Evolutionary conservation across 139 green algal genomes (phyloP).

Genomic region (Astrephomene gubernaculifera): DNA sequence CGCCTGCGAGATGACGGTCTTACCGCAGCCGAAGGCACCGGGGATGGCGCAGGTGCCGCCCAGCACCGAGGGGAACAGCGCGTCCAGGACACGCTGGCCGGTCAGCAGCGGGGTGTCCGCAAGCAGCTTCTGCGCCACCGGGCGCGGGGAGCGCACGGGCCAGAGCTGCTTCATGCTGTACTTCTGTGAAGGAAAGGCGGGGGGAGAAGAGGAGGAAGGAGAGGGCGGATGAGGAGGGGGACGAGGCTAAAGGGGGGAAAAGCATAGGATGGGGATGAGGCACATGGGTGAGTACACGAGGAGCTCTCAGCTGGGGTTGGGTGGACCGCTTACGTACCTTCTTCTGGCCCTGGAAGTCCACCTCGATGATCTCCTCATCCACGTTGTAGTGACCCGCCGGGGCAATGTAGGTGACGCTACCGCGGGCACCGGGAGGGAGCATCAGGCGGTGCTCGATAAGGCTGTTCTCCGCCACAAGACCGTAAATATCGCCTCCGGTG

Average conservation of each 20-base stretch:
- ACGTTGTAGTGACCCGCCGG: constrained; percentile 92
- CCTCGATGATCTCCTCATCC: constrained; percentile 94
- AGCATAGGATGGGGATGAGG: too few relatives aligned
- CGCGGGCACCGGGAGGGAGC: constrained; percentile 89
- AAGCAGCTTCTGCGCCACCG: constrained; percentile 95
- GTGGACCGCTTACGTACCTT: constrained; percentile 66
- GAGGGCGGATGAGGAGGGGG: background rate
- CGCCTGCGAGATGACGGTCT: constrained; percentile 99
- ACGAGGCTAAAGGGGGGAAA: background rate
- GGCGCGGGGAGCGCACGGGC: constrained; percentile 94
- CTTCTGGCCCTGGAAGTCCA: constrained; percentile 96
- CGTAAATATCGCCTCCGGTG: constrained; percentile 97
- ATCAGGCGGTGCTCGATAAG: constrained; percentile 95
- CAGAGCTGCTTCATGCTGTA: constrained; percentile 98
- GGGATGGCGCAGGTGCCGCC: constrained; percentile 98
- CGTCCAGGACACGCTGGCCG: constrained; percentile 97
- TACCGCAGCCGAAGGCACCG: constrained; percentile 98
- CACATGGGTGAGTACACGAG: too few relatives aligned
- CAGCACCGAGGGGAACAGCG: constrained; percentile 97
- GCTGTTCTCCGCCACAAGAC: constrained; percentile 94
- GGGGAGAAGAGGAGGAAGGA: background rate
- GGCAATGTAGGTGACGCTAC: constrained; percentile 94
- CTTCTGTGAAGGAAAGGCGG: constrained; percentile 61
- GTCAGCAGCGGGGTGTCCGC: constrained; percentile 98
- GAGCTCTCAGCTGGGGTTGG: too few relatives aligned